phyloP scores from a whole-genome alignment of 345 rosid species.

The Fremontodendron californicum region DNA sequence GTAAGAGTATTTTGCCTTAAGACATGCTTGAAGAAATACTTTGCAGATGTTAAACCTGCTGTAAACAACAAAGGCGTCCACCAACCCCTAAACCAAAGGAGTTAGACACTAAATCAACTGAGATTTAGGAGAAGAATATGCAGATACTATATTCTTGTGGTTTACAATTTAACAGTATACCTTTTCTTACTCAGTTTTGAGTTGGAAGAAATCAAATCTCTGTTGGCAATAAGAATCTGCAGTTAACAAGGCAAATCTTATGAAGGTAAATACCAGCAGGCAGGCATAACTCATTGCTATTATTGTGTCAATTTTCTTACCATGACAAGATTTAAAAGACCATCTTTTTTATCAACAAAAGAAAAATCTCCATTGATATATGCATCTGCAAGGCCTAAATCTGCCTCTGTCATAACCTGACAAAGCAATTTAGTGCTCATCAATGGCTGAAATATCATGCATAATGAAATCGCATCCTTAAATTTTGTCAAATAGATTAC shows the following conservation, averaged over 20 bases:
- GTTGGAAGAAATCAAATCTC: slow-evolving; percentile 21
- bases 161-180: slow-evolving; percentile 25
- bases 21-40: slow-evolving; percentile 67
- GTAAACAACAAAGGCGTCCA: slow-evolving; percentile 86
- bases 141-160: not conserved
- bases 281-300: not conserved
- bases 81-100: slow-evolving; percentile 64
- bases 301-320: slow-evolving; percentile 31
- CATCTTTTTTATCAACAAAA: slow-evolving; percentile 66
- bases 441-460: not conserved
- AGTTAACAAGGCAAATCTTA: not conserved
- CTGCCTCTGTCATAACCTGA: slow-evolving; percentile 89
- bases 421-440: not conserved
- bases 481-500: not conserved
- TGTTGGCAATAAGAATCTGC: slow-evolving; percentile 19
- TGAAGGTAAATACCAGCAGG: not conserved
- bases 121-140: not conserved
- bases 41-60: slow-evolving; percentile 71
- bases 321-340: slow-evolving; percentile 70
- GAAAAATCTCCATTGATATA: slow-evolving; percentile 78
- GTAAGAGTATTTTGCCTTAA: slow-evolving; percentile 74
- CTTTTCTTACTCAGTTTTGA: slow-evolving; percentile 56
- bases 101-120: not conserved
- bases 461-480: not conserved
- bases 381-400: slow-evolving; percentile 89